phyloP scores from a whole-genome alignment of 345 rosid genomes.

The Tarenaya hassleriana region DNA sequence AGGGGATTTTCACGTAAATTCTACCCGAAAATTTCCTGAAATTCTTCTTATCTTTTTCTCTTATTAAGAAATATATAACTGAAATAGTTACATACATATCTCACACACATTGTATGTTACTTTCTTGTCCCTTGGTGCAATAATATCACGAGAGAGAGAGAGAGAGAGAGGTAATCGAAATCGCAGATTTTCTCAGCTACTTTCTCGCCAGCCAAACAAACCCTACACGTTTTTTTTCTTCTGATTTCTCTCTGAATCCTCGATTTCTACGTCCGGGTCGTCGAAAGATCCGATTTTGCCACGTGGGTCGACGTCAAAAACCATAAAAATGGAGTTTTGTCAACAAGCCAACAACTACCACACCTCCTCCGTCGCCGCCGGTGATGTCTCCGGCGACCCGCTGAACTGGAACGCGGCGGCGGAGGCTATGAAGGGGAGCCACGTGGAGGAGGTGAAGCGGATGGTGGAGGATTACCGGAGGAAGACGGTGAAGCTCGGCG shows the following conservation, averaged over 20 bases:
- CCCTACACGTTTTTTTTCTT: no score
- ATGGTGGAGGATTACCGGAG: constrained; percentile 49
- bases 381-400: no score
- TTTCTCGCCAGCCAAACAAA: not conserved
- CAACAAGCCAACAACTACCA: not conserved
- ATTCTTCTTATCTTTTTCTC: no score
- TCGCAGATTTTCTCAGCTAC: no score
- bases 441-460: constrained; percentile 50
- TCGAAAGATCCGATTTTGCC: not conserved
- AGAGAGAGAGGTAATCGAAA: no score
- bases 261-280: not conserved
- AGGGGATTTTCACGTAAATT: constrained; percentile 26
- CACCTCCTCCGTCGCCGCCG: no score
- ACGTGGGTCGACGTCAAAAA: not conserved
- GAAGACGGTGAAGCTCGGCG: constrained; percentile 42
- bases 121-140: no score
- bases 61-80: no score
- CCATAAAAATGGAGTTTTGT: not conserved
- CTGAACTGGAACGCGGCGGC: constrained; percentile 49
- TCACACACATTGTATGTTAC: not conserved
- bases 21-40: constrained; percentile 25
- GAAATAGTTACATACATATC: not conserved
- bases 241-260: not conserved
- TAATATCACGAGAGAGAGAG: no score
- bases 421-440: constrained; percentile 54